phyloP scores from a whole-genome alignment of 129 eudicot species.

The Sambucus nigra region DNA sequence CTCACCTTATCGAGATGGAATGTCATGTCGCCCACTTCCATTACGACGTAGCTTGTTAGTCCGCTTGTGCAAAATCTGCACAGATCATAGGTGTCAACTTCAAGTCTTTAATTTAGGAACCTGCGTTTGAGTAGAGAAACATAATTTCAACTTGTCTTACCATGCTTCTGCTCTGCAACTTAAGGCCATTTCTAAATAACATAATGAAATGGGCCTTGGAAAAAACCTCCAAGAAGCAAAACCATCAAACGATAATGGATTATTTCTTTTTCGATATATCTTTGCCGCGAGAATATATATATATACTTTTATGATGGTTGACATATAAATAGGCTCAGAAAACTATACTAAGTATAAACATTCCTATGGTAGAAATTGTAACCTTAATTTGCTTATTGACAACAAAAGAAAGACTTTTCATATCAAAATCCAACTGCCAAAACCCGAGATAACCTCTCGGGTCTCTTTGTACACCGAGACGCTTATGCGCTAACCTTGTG shows the following conservation, averaged over 20 bases:
- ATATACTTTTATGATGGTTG: too few relatives aligned
- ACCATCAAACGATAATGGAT: conserved; percentile 5
- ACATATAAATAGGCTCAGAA: too few relatives aligned
- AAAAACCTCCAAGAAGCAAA: conserved; percentile 21
- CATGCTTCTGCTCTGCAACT: conserved; percentile 87
- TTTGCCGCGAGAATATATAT: too few relatives aligned
- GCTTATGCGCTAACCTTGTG: too few relatives aligned
- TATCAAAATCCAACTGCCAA: too few relatives aligned
- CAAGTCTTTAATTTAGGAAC: background rate
- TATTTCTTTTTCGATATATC: conserved; percentile 4
- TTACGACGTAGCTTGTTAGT: conserved; percentile 67
- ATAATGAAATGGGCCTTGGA: conserved; percentile 8
- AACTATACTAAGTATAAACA: too few relatives aligned
- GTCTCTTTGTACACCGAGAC: too few relatives aligned
- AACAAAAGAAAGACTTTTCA: too few relatives aligned
- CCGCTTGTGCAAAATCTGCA: conserved; percentile 95
- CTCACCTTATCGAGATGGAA: conserved; percentile 92
- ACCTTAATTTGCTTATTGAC: too few relatives aligned
- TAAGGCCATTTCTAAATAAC: conserved; percentile 31
- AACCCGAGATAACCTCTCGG: too few relatives aligned
- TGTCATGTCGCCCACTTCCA: conserved; percentile 81
- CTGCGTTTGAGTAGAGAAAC: background rate
- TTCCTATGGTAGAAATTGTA: too few relatives aligned
- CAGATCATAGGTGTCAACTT: background rate
- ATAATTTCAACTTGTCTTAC: conserved; percentile 19